A percentile compares a stretch with the other conserved stretches of the same genome.
Conservation (phyloP, 2,329 filamentous ascomycete species). For the Lizonia empirigonia region DNA sequence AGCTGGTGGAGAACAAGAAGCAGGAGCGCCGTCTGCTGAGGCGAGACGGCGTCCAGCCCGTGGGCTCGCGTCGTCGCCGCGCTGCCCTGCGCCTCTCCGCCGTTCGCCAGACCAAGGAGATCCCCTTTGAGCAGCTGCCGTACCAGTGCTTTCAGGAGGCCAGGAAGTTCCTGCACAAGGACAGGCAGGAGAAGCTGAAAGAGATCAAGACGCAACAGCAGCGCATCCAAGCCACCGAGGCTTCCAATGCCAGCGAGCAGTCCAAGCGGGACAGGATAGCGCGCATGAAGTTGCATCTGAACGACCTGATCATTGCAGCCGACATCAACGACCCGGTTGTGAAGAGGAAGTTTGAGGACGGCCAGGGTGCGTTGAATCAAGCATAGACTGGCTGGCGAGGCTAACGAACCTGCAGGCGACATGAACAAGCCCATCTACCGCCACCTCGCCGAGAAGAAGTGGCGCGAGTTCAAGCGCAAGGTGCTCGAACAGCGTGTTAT, state of each 20-base stretch:
- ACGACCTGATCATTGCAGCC: constrained; percentile 82
- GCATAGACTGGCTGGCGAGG: neutral
- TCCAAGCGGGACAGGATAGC: constrained; percentile 70
- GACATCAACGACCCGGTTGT: constrained; percentile 95
- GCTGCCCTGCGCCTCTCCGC: constrained; percentile 47
- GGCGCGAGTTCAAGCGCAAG: constrained; percentile 80
- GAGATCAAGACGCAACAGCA: constrained; percentile 71
- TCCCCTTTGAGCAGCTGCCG: constrained; percentile 91
- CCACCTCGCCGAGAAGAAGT: constrained; percentile 83
- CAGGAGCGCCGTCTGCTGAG: constrained; percentile 72
- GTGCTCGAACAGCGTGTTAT: constrained; percentile 83
- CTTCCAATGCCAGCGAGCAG: constrained; percentile 65
- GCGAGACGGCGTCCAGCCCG: constrained; percentile 67
- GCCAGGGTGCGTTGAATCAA: constrained; percentile 67
- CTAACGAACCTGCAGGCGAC: constrained; percentile 66
- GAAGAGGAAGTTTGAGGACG: constrained; percentile 93
- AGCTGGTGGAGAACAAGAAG: constrained; percentile 44
- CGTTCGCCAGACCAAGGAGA: constrained; percentile 61
- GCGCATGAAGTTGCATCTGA: constrained; percentile 73
- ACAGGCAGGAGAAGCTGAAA: constrained; percentile 79
- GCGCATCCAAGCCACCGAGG: constrained; percentile 71
- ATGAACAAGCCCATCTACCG: constrained; percentile 98
- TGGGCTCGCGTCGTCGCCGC: constrained; percentile 85
- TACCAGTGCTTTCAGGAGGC: constrained; percentile 99
- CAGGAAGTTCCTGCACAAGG: constrained; percentile 76